These are phyloP conservation scores for Amanita pallidorosea DNA, from an alignment of 768 basidiomycete species.

Conservation along the genomic window DNA sequence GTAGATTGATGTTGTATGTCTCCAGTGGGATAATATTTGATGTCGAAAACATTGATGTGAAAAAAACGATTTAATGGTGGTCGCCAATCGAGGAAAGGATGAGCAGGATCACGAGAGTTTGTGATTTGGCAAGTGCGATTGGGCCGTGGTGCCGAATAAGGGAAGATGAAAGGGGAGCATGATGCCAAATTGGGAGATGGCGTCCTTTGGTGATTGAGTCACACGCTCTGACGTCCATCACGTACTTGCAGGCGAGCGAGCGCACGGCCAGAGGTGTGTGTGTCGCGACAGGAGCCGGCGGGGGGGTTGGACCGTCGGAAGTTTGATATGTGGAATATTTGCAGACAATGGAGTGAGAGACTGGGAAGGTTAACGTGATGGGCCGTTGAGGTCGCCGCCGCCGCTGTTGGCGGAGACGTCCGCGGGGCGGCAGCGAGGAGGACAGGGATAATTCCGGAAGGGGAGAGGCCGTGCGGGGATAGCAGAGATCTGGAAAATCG, in stretches of 20 bases:
- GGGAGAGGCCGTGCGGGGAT: slow-evolving; percentile 18
- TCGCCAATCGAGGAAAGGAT: neutral
- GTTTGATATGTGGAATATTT: neutral
- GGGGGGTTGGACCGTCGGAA: too few relatives aligned
- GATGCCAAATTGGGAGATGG: neutral
- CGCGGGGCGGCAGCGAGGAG: slow-evolving; percentile 5
- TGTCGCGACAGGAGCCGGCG: too few relatives aligned
- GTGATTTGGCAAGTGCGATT: neutral
- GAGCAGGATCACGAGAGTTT: neutral
- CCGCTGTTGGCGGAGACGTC: slow-evolving; percentile 7
- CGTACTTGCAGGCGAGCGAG: neutral
- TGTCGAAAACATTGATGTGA: neutral
- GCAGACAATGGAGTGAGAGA: neutral
- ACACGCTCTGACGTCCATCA: neutral
- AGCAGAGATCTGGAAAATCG: slow-evolving; percentile 1
- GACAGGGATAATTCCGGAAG: slow-evolving; percentile 11
- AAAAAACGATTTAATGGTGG: neutral
- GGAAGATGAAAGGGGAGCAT: neutral
- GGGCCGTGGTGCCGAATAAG: neutral
- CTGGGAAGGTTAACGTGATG: neutral
- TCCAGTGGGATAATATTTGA: neutral
- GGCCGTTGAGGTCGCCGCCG: neutral
- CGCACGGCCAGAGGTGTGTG: too few relatives aligned
- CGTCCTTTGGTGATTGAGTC: neutral
- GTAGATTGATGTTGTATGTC: neutral